These are phyloP conservation scores for Brettanomyces naardenensis DNA, from an alignment of 805 yeast genomes.

Conservation along the genomic window DNA sequence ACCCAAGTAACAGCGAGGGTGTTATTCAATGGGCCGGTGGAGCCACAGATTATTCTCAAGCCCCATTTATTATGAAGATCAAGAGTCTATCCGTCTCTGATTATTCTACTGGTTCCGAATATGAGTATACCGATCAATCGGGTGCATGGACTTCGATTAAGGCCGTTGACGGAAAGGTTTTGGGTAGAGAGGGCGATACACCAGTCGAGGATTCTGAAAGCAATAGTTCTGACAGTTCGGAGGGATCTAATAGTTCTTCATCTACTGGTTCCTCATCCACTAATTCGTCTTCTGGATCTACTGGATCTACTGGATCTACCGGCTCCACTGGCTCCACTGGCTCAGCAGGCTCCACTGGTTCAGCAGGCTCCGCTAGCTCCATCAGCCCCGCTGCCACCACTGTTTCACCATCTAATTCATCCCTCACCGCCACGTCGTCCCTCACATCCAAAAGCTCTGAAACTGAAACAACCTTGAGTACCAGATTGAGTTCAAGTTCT, in stretches of 20 bases:
- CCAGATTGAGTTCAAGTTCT: background rate
- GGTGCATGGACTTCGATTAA: constrained; percentile 57
- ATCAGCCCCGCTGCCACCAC: background rate
- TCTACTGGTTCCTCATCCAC: background rate
- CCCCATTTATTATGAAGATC: constrained; percentile 64
- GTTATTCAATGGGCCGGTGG: constrained; percentile 86
- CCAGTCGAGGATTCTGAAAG: constrained; percentile 36
- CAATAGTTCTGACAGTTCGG: background rate
- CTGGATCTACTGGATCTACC: constrained; percentile 8
- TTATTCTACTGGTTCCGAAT: constrained; percentile 57
- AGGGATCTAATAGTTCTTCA: background rate
- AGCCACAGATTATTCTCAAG: constrained; percentile 49
- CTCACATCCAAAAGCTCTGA: background rate
- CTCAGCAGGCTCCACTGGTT: too few relatives aligned
- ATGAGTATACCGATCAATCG: constrained; percentile 43
- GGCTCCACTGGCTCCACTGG: constrained; percentile 5
- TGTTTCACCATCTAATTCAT: background rate
- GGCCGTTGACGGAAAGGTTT: constrained; percentile 49
- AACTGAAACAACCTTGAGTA: background rate
- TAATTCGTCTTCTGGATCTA: constrained; percentile 7
- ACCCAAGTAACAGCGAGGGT: constrained; percentile 52
- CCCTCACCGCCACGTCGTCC: background rate
- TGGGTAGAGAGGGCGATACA: constrained; percentile 51
- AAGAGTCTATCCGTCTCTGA: constrained; percentile 55
- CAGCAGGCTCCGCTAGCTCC: too few relatives aligned